A percentile compares a stretch with the other conserved stretches of the same genome.
These are phyloP conservation scores for Amylocarpus encephaloides DNA, from an alignment of 2,329 filamentous ascomycete species.

Conservation along the genomic window DNA sequence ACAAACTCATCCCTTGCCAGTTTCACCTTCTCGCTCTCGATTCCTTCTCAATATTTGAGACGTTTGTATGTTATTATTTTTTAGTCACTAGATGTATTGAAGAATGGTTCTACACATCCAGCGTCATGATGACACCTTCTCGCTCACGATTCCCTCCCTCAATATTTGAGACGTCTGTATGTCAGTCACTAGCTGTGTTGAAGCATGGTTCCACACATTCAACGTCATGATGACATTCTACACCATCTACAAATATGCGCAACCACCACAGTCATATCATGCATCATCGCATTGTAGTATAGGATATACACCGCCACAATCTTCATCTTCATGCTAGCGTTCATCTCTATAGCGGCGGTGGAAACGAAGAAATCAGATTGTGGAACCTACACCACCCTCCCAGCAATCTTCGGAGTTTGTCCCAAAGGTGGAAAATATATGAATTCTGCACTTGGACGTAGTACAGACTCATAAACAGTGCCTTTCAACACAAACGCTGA, in stretches of 20 bases:
- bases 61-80: not conserved
- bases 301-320: constrained; percentile 21
- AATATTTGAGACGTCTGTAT: not conserved
- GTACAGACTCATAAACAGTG: no score
- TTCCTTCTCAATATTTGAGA: not conserved
- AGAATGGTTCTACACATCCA: constrained; percentile 16
- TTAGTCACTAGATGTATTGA: constrained; percentile 12
- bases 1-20: not conserved
- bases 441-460: not conserved
- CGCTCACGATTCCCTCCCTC: constrained; percentile 4
- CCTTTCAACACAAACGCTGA: no score
- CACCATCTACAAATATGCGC: constrained; percentile 7
- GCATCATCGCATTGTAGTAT: constrained; percentile 23
- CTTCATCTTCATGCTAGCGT: constrained; percentile 1
- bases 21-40: constrained; percentile 5
- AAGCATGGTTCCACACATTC: constrained; percentile 16
- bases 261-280: constrained; percentile 25
- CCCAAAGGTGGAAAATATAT: not conserved
- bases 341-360: constrained; percentile 17
- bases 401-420: not conserved
- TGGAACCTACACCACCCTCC: constrained; percentile 27
- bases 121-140: constrained; percentile 9
- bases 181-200: constrained; percentile 10
- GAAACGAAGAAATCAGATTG: constrained; percentile 22
- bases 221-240: constrained; percentile 12